Evolutionary conservation across 2,329 filamentous ascomycete species (phyloP), one percentile per base, ranked within the genome.

Genomic region (Hysterium pulicare): DNA sequence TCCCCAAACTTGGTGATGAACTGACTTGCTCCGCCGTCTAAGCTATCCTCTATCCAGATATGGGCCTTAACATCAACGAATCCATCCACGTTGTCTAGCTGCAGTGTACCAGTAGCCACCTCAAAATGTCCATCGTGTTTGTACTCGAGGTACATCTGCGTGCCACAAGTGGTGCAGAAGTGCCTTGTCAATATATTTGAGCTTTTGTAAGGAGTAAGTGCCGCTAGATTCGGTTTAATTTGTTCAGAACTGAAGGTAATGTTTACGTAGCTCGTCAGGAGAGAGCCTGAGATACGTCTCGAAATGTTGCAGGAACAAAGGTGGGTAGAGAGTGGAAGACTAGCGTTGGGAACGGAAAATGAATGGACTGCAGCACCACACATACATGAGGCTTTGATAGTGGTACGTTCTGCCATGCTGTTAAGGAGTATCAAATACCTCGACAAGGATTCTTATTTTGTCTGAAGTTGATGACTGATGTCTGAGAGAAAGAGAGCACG

Each of bases 231-330:
- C 21, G 59, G 59, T 11, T 51, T 58, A 10, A 33, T 28, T 3
- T 33, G 10, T 3, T 28, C 31, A 5, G 46, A 10, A 7, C 55
- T 59, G 19, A 54, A 38, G 2, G 64, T 67, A 63, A 73, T 74
- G 7, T 50, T 45, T 2, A 64, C 42, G 22, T 63, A 64, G 17
- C 54, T 63, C n/a, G 60, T 66, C 52, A 74, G 68, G 23, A 75
- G 56, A 6, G 57, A 68, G 32, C 75, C 74, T 0, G 72, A 74
- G 4, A 64, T 47, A 30, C 70, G 73, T 2, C 75, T 67, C 44
- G 75, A 78, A 2, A 74, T 76, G 28, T 61, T 59, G 62, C 75
- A 78, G 58, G 75, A 74, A 49, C 75, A 78, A 48, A 63, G 63
- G 6, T 60, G 54, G 0, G 64, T 69, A n/a, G 62, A 46, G 1